A percentile compares a stretch with the other conserved stretches of the same genome.
Conservation (phyloP, 768 basidiomycete genomes). For the Boletus tylopilopsis region DNA sequence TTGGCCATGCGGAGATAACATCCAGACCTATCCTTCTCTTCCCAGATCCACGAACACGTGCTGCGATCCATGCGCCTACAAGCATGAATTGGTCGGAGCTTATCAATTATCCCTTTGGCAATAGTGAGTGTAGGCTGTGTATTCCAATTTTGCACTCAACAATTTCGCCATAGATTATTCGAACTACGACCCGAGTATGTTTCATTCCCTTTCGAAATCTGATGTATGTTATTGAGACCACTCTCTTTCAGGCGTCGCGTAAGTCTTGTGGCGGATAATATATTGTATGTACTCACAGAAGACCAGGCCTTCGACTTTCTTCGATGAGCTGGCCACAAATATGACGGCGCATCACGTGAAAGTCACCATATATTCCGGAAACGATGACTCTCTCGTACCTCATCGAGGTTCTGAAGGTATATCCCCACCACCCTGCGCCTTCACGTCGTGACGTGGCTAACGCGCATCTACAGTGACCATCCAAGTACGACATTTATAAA, state of each 20-base stretch:
- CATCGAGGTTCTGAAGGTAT: conserved; percentile 63
- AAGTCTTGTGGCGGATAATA: conserved; percentile 7
- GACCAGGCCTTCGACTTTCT: conserved; percentile 56
- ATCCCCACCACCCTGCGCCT: conserved; percentile 5
- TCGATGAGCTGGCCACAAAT: conserved; percentile 64
- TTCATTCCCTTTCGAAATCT: background rate
- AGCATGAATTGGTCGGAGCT: conserved; percentile 43
- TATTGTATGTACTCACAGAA: conserved; percentile 8
- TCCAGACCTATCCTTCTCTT: background rate
- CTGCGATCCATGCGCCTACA: conserved; percentile 66
- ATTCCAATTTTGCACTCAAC: background rate
- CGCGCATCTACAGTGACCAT: conserved; percentile 45
- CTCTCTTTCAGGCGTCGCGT: conserved; percentile 31
- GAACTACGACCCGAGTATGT: conserved; percentile 32
- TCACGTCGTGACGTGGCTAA: conserved; percentile 1
- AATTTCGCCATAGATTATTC: conserved; percentile 14
- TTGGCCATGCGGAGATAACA: background rate
- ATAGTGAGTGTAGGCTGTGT: conserved; percentile 16
- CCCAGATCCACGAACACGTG: conserved; percentile 49
- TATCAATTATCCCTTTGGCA: conserved; percentile 36
- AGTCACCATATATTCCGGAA: conserved; percentile 63
- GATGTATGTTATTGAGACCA: background rate
- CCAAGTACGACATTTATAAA: conserved; percentile 37
- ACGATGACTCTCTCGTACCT: conserved; percentile 63
- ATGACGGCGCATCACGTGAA: conserved; percentile 47